Evolutionary conservation across 306 rosid genomes (phyloP).

Genomic region (Carpinus fangiana): DNA sequence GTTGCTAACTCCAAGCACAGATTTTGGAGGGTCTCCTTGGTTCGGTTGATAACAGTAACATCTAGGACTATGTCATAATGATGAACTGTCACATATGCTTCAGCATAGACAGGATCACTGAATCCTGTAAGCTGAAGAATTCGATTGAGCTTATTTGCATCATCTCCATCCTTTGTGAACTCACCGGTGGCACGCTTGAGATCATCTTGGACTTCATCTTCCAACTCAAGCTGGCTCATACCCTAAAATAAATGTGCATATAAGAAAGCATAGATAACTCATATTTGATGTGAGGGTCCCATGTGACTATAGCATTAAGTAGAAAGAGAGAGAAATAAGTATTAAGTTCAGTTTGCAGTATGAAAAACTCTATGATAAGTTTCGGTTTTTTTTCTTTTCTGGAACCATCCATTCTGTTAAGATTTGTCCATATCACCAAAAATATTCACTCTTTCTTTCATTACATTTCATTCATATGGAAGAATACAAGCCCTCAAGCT

Average conservation of each 20-base stretch:
- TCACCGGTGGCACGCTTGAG: constrained; percentile 99
- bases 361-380: neutral
- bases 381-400: too few species aligned
- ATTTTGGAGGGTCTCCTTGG: constrained; percentile 96
- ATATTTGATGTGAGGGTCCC: neutral
- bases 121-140: constrained; percentile 99
- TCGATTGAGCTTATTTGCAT: constrained; percentile 90
- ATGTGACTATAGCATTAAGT: neutral
- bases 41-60: constrained; percentile 94
- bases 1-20: constrained; percentile 98
- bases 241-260: constrained; percentile 55
- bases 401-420: neutral
- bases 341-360: neutral
- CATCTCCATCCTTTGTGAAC: constrained; percentile 87
- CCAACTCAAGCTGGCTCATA: constrained; percentile 99
- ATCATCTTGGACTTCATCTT: constrained; percentile 98
- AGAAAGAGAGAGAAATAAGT: neutral
- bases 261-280: constrained; percentile 17
- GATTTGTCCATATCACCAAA: too few species aligned
- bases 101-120: constrained; percentile 99
- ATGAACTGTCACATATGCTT: constrained; percentile 95
- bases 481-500: too few species aligned
- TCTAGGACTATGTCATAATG: constrained; percentile 97
- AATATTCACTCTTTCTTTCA: too few species aligned
- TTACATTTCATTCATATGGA: too few species aligned